These are phyloP conservation scores for Cordyceps pruinosa DNA, from an alignment of 2,329 filamentous ascomycete genomes.

Conservation along the genomic window DNA sequence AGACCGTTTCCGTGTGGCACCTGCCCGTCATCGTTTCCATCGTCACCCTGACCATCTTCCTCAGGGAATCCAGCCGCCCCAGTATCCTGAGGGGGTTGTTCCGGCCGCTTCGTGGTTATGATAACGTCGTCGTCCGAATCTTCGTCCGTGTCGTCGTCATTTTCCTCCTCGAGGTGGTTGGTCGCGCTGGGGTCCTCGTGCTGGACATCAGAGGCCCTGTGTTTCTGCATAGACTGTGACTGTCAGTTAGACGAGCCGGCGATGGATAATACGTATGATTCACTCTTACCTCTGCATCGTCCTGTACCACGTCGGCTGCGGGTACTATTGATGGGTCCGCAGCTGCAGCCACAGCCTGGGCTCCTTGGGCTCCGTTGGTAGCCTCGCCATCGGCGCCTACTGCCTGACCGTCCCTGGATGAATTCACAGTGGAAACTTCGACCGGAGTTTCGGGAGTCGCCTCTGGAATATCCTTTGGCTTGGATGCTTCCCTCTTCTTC, in stretches of 20 bases:
- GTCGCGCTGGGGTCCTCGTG: not conserved
- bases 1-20: constrained; percentile 28
- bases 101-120: constrained; percentile 17
- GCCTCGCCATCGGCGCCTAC: not conserved
- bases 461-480: constrained; percentile 42
- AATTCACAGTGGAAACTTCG: constrained; percentile 25
- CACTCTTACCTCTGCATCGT: constrained; percentile 5
- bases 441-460: constrained; percentile 34
- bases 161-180: constrained; percentile 14
- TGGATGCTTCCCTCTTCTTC: constrained; percentile 71
- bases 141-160: constrained; percentile 15
- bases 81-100: constrained; percentile 16
- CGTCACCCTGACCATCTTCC: constrained; percentile 23
- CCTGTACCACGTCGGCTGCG: constrained; percentile 11
- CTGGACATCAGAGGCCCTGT: not conserved
- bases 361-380: not conserved
- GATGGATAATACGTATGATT: not conserved
- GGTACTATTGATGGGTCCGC: constrained; percentile 2
- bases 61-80: constrained; percentile 20
- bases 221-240: constrained; percentile 5
- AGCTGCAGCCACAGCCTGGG: not conserved
- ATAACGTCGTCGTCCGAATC: constrained; percentile 14
- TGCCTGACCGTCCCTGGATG: not conserved
- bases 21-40: constrained; percentile 28
- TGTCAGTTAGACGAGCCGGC: not conserved